A percentile compares a stretch with the other conserved stretches of the same genome.
phyloP scores from a whole-genome alignment of 441 rosid species.

The Eruca vesicaria region DNA sequence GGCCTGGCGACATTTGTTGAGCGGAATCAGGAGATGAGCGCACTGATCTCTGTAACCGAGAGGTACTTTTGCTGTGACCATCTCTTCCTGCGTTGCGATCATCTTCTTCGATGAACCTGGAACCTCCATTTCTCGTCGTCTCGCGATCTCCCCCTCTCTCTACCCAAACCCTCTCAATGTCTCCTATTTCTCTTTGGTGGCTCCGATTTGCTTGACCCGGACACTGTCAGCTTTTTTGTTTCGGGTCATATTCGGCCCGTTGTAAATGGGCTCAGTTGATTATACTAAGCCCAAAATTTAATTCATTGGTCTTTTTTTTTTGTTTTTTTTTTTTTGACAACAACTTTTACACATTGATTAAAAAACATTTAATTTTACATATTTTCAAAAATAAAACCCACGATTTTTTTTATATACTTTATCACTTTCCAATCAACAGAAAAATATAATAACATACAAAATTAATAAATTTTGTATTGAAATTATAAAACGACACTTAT shows the following conservation, averaged over 20 bases:
- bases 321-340: too few relatives aligned
- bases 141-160: constrained; percentile 24
- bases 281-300: background rate
- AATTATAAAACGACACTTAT: too few relatives aligned
- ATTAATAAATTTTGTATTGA: too few relatives aligned
- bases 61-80: constrained; percentile 75
- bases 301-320: too few relatives aligned
- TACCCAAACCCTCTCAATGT: constrained; percentile 3
- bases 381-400: too few relatives aligned
- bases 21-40: constrained; percentile 89
- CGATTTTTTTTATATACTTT: too few relatives aligned
- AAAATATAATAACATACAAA: too few relatives aligned
- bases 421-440: too few relatives aligned
- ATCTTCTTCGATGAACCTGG: constrained; percentile 92
- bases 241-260: constrained; percentile 12
- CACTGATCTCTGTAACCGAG: constrained; percentile 89
- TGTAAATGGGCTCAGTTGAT: background rate
- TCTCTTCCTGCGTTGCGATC: constrained; percentile 92
- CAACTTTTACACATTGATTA: too few relatives aligned
- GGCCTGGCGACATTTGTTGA: constrained; percentile 90
- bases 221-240: background rate
- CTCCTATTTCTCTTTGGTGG: background rate
- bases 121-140: constrained; percentile 57
- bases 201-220: constrained; percentile 16
- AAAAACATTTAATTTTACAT: too few relatives aligned